Conservation (phyloP, 2,329 filamentous ascomycete genomes). For the Penicillium sp. region DNA sequence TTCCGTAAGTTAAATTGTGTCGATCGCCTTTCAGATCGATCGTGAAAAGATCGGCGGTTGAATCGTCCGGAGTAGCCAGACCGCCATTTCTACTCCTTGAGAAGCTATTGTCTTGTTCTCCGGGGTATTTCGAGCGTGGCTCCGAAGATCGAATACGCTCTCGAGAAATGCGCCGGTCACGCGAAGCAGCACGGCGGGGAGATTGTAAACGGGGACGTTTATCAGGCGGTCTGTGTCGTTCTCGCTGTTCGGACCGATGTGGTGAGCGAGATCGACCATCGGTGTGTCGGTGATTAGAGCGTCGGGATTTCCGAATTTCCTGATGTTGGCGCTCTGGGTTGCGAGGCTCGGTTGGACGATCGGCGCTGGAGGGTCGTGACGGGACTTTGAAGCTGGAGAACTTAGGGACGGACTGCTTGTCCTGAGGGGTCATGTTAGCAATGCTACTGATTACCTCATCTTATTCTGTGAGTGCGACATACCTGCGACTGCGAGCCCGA, state of each 20-base stretch:
- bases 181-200: not conserved
- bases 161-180: slow-evolving; percentile 4
- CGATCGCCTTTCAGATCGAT: slow-evolving; percentile 78
- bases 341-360: slow-evolving; percentile 16
- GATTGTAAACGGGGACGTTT: slow-evolving; percentile 8
- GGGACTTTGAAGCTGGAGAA: slow-evolving; percentile 75
- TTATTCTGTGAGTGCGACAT: slow-evolving; percentile 13
- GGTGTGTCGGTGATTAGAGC: slow-evolving; percentile 19
- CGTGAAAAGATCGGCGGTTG: slow-evolving; percentile 52
- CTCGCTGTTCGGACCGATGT: slow-evolving; percentile 20
- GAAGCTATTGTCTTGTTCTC: not conserved
- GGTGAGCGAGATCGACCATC: slow-evolving; percentile 30
- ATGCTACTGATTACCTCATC: too few species aligned
- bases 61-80: not conserved
- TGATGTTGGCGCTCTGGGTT: slow-evolving; percentile 24
- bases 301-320: slow-evolving; percentile 29
- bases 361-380: slow-evolving; percentile 23
- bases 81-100: not conserved
- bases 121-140: too few species aligned
- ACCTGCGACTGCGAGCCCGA: slow-evolving; percentile 38
- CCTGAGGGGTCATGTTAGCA: slow-evolving; percentile 24
- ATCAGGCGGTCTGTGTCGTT: slow-evolving; percentile 13
- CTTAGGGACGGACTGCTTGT: slow-evolving; percentile 62
- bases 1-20: slow-evolving; percentile 74
- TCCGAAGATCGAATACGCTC: not conserved